Conservation (phyloP, 2,329 filamentous ascomycete species). For the Fusarium sp. region DNA sequence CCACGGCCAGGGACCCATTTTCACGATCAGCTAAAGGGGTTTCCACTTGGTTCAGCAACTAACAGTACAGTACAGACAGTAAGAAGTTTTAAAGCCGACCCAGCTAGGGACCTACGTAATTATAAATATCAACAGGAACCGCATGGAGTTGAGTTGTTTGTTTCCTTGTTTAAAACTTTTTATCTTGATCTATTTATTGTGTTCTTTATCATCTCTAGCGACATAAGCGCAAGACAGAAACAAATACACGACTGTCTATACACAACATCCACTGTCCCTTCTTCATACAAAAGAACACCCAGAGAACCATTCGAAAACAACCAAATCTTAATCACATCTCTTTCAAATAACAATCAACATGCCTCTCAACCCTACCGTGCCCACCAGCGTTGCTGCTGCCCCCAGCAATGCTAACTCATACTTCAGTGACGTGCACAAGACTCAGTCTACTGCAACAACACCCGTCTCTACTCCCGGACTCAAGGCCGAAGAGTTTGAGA, state of each 20-base stretch:
- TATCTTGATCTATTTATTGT: slow-evolving; percentile 5
- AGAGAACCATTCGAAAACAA: neutral
- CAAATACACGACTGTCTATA: neutral
- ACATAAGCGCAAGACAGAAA: slow-evolving; percentile 2
- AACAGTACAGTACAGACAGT: neutral
- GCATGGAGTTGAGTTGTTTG: neutral
- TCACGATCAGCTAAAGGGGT: slow-evolving; percentile 24
- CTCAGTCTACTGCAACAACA: slow-evolving; percentile 40
- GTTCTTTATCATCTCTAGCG: slow-evolving; percentile 5
- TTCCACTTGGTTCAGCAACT: slow-evolving; percentile 28
- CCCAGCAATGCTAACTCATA: slow-evolving; percentile 34
- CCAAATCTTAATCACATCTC: neutral
- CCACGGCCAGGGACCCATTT: slow-evolving; percentile 19
- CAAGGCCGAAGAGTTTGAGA: slow-evolving; percentile 30
- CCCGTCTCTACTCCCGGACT: slow-evolving; percentile 40
- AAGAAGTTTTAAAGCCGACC: slow-evolving; percentile 27
- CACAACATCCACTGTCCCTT: neutral
- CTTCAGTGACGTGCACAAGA: slow-evolving; percentile 40
- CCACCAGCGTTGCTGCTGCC: slow-evolving; percentile 30
- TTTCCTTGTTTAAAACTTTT: slow-evolving; percentile 9
- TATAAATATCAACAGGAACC: slow-evolving; percentile 31
- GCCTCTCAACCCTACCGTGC: slow-evolving; percentile 20
- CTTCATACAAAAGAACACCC: neutral
- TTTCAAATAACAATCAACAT: slow-evolving; percentile 15
- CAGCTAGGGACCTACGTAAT: slow-evolving; percentile 18